These are phyloP conservation scores for Irpex lacteus DNA, from an alignment of 1,284 basidiomycete genomes.

Conservation along the genomic window DNA sequence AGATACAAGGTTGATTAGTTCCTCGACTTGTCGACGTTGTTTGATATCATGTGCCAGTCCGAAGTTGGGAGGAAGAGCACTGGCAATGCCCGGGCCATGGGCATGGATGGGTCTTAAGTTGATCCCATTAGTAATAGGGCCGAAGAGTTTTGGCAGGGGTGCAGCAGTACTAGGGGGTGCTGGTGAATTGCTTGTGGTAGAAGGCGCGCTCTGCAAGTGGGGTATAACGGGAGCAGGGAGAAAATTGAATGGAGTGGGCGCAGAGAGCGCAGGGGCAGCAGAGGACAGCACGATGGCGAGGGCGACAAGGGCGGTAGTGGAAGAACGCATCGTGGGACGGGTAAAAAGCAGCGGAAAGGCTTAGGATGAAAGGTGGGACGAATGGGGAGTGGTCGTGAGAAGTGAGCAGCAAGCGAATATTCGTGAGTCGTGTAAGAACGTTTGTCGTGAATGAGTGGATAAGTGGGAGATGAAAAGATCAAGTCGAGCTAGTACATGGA, in stretches of 20 bases:
- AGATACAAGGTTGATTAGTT: neutral
- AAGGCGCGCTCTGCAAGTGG: neutral
- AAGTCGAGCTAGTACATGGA: neutral
- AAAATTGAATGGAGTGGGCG: no score
- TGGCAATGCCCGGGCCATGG: no score
- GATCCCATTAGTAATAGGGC: no score
- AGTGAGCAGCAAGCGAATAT: neutral
- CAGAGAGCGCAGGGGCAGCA: neutral
- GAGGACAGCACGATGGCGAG: neutral
- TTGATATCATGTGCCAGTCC: no score
- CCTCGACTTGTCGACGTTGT: neutral
- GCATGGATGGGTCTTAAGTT: no score
- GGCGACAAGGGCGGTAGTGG: neutral
- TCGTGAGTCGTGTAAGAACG: neutral
- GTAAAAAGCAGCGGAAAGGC: neutral
- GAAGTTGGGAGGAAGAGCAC: no score
- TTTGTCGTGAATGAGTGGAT: neutral
- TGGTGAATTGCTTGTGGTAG: neutral
- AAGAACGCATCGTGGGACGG: neutral
- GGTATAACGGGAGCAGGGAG: no score
- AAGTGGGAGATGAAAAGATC: neutral
- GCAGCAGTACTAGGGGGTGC: no score
- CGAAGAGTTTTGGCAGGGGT: neutral
- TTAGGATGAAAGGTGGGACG: neutral
- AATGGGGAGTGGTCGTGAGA: no score